Evolutionary conservation across 345 rosid genomes (phyloP).

Genomic region (Leavenworthia alabamica): DNA sequence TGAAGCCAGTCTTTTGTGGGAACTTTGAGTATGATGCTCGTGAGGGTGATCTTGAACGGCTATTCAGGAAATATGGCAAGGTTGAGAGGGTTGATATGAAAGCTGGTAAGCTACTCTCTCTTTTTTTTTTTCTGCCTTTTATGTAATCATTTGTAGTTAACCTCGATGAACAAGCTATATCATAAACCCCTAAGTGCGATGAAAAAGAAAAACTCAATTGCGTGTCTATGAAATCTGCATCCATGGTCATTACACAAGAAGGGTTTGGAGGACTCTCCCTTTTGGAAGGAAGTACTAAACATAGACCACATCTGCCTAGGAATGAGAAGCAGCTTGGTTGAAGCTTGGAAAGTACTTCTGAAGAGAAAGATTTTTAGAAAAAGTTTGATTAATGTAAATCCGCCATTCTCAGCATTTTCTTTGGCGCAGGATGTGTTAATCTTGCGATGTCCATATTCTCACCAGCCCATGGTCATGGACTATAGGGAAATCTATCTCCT

Average conservation of each 20-base stretch:
- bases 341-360: slow-evolving; percentile 42
- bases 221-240: slow-evolving; percentile 3
- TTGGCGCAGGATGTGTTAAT: slow-evolving; percentile 75
- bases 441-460: slow-evolving; percentile 32
- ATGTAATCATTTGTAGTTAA: neutral
- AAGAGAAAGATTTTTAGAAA: slow-evolving; percentile 25
- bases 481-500: slow-evolving; percentile 46
- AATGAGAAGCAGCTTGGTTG: slow-evolving; percentile 27
- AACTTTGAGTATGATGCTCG: slow-evolving; percentile 90
- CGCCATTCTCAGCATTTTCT: slow-evolving; percentile 91
- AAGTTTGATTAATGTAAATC: neutral
- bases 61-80: slow-evolving; percentile 78
- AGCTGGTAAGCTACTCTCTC: slow-evolving; percentile 79
- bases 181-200: neutral
- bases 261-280: neutral
- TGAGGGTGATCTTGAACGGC: slow-evolving; percentile 77
- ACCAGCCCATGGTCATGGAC: slow-evolving; percentile 28
- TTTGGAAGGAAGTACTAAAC: neutral
- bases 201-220: neutral
- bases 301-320: neutral
- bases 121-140: neutral
- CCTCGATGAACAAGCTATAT: neutral
- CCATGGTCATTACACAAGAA: neutral
- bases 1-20: slow-evolving; percentile 93
- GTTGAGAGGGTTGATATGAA: slow-evolving; percentile 93